phyloP scores from a whole-genome alignment of 1,139 yeast genomes.

The Petasospora rhodanensis region DNA sequence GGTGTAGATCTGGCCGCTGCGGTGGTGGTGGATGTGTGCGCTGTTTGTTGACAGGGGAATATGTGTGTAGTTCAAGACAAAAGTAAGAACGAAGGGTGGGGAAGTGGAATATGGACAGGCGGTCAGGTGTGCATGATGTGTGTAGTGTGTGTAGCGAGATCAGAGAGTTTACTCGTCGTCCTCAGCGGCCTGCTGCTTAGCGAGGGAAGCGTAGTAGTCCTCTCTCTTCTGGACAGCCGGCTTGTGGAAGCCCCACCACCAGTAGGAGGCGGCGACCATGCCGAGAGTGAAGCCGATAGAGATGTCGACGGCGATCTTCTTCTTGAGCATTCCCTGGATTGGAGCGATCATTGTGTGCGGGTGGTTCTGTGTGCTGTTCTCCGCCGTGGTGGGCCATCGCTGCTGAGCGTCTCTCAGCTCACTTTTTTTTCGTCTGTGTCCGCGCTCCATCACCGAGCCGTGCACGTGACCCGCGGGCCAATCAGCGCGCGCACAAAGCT shows the following conservation, averaged over 20 bases:
- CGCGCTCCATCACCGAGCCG: too few relatives aligned
- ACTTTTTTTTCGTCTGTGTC: too few relatives aligned
- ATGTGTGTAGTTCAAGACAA: too few relatives aligned
- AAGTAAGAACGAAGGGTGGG: too few relatives aligned
- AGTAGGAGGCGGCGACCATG: constrained; percentile 48
- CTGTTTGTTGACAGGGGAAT: too few relatives aligned
- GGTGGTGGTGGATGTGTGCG: too few relatives aligned
- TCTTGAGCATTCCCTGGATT: constrained; percentile 79
- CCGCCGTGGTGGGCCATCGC: constrained; percentile 15
- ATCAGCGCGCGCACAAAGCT: constrained; percentile 11
- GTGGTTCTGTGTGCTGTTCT: too few relatives aligned
- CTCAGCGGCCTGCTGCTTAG: constrained; percentile 73
- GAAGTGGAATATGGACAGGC: constrained; percentile 1
- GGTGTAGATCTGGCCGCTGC: too few relatives aligned
- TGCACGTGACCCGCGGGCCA: constrained; percentile 9
- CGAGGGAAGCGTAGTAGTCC: constrained; percentile 72
- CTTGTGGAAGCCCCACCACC: constrained; percentile 80
- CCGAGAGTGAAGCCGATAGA: constrained; percentile 57
- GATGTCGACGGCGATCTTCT: constrained; percentile 79
- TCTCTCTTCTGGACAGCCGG: constrained; percentile 72
- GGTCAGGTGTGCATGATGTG: too few relatives aligned
- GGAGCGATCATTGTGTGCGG: constrained; percentile 84
- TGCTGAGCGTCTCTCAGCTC: neutral
- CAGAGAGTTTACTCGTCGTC: constrained; percentile 41
- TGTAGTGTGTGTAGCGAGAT: constrained; percentile 1